Evolutionary conservation across 2,329 filamentous ascomycete species (phyloP).

Genomic region (Pseudohalonectria lignicola): DNA sequence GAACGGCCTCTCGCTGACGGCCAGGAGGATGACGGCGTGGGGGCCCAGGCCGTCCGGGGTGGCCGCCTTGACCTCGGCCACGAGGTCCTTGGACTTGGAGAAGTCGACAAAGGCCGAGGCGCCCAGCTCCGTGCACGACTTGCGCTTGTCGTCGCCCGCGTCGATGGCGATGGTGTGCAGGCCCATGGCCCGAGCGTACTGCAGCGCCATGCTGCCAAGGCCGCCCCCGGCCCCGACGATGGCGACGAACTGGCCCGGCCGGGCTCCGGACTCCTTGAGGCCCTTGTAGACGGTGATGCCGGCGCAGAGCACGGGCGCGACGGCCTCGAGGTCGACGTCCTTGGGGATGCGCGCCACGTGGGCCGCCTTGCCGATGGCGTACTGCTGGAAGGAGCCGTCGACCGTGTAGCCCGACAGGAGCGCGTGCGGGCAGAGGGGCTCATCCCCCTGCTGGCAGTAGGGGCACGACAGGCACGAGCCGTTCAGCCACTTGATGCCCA

Average conservation of each 20-base stretch:
- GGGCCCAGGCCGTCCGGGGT: slow-evolving; percentile 75
- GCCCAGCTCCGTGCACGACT: slow-evolving; percentile 57
- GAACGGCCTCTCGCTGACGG: slow-evolving; percentile 85
- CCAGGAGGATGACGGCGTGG: slow-evolving; percentile 77
- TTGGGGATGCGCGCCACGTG: slow-evolving; percentile 77
- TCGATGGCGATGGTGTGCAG: slow-evolving; percentile 74
- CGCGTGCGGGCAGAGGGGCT: slow-evolving; percentile 69
- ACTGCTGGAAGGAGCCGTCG: slow-evolving; percentile 89
- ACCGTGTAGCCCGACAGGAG: slow-evolving; percentile 83
- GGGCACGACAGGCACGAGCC: slow-evolving; percentile 73
- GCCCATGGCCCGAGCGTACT: slow-evolving; percentile 90
- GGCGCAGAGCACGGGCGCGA: slow-evolving; percentile 67
- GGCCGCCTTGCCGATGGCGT: slow-evolving; percentile 75
- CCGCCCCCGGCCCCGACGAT: slow-evolving; percentile 69
- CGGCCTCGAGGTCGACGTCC: slow-evolving; percentile 61
- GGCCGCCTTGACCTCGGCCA: slow-evolving; percentile 72
- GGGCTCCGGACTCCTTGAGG: slow-evolving; percentile 56
- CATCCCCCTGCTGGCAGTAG: slow-evolving; percentile 72
- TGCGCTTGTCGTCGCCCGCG: slow-evolving; percentile 63
- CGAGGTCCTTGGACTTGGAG: slow-evolving; percentile 60
- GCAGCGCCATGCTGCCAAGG: slow-evolving; percentile 59
- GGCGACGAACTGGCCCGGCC: slow-evolving; percentile 58
- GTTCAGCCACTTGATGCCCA: slow-evolving; percentile 90
- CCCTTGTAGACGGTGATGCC: slow-evolving; percentile 71
- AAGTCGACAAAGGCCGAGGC: slow-evolving; percentile 74